Evolutionary conservation across 2,329 filamentous ascomycete species (phyloP).

Genomic region (Colletotrichum tropicale): DNA sequence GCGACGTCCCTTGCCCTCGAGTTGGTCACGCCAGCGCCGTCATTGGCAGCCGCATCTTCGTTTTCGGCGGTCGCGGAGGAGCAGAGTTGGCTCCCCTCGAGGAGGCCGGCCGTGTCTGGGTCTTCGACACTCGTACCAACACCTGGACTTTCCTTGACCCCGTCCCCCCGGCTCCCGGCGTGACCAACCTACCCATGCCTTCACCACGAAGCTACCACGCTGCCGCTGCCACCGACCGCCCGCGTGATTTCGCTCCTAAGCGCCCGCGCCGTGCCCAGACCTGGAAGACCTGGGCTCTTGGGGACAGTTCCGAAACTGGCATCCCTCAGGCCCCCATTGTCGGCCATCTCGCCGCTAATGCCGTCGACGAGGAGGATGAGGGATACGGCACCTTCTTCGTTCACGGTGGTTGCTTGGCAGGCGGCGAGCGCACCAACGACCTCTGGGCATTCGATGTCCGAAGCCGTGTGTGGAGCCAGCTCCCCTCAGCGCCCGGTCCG

Average conservation of each 20-base stretch:
- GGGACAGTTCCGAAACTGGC: slow-evolving; percentile 57
- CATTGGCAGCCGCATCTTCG: slow-evolving; percentile 73
- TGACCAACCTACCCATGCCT: slow-evolving; percentile 51
- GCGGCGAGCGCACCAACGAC: slow-evolving; percentile 66
- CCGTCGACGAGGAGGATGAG: slow-evolving; percentile 64
- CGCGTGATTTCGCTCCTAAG: slow-evolving; percentile 50
- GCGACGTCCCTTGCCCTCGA: slow-evolving; percentile 66
- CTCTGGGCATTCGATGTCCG: slow-evolving; percentile 79
- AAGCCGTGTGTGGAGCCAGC: slow-evolving; percentile 68
- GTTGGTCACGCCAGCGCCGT: slow-evolving; percentile 76
- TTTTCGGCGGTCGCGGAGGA: slow-evolving; percentile 82
- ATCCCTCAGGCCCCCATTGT: slow-evolving; percentile 65
- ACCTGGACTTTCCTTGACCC: slow-evolving; percentile 72
- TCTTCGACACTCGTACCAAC: slow-evolving; percentile 69
- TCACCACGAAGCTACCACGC: slow-evolving; percentile 74
- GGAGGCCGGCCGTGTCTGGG: slow-evolving; percentile 77
- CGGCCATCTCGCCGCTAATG: slow-evolving; percentile 59
- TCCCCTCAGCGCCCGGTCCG: slow-evolving; percentile 70
- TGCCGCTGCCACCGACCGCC: slow-evolving; percentile 61
- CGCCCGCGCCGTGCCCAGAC: slow-evolving; percentile 41
- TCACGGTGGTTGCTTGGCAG: slow-evolving; percentile 75
- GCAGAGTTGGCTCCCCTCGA: slow-evolving; percentile 72
- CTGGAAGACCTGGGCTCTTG: slow-evolving; percentile 62
- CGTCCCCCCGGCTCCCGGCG: slow-evolving; percentile 45
- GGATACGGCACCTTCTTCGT: slow-evolving; percentile 74